Evolutionary conservation across 1,284 basidiomycete genomes (phyloP), one percentile per base, ranked within the genome.

Genomic region (Austropuccinia psidii): DNA sequence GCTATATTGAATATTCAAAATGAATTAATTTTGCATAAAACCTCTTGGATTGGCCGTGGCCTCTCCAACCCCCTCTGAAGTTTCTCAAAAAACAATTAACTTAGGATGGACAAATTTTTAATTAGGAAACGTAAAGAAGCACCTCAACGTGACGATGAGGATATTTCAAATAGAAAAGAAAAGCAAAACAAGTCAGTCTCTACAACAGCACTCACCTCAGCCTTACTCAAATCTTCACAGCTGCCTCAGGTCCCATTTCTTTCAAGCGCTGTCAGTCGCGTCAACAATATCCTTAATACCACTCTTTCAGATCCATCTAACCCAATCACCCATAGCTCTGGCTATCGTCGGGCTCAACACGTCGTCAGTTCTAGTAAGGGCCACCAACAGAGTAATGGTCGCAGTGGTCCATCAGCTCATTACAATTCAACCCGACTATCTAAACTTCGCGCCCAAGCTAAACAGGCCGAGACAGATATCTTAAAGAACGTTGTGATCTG

Each of bases 401-500:
- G 54, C 11, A 29, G 45, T 47, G 57, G 54, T 21, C 33, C 66
- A 24, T 27, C 37, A 24, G 54, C 54, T 21, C 41, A 21, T 29
- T 69, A 60, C 31, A 47, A 58, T 29, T 15, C 54, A 13, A 33
- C 54, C 37, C 54, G 67, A 27, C 55, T 58, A 31, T 27, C 67
- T 19, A 69, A 69, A 39, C 67, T 69, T 50, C 67, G 55, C 41
- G 43, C 41, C 7, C 67, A 73, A 73, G 60, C 70, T 15, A 64
- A 73, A 47, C 45, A 49, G 24, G 70, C 66, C 21, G 70, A 73
- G 27, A 72, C 41, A 27, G 33, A 72, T 3, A 62, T 37, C 4
- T 41, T 69, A 9, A 43, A 69, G 50, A 49, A 58, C 19, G 66
- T 69, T 9, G 43, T 69, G 33, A 41, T 47, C 39, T 69, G 66